phyloP scores from a whole-genome alignment of 2,329 filamentous ascomycete genomes.

The Colletotrichum sp. region DNA sequence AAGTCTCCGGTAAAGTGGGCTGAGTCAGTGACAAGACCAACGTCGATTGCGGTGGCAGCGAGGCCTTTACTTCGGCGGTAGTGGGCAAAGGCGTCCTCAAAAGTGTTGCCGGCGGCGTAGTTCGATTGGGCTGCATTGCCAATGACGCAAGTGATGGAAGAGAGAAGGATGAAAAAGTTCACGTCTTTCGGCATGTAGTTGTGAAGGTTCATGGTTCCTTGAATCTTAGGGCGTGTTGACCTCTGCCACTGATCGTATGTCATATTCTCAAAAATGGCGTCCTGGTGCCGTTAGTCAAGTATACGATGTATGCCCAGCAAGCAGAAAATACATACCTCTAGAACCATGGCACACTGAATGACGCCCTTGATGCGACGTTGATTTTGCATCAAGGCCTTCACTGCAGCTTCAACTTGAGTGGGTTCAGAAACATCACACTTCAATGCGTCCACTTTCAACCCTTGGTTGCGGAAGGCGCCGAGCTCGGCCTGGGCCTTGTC shows the following conservation, averaged over 20 bases:
- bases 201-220: slow-evolving; percentile 33
- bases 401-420: neutral
- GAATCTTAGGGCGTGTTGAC: slow-evolving; percentile 34
- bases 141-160: slow-evolving; percentile 38
- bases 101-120: slow-evolving; percentile 41
- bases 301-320: accelerated
- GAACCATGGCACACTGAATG: slow-evolving; percentile 52
- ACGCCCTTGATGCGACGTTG: slow-evolving; percentile 41
- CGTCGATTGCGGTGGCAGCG: slow-evolving; percentile 25
- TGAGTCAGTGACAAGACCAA: slow-evolving; percentile 16
- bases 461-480: neutral
- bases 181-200: slow-evolving; percentile 26
- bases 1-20: slow-evolving; percentile 1
- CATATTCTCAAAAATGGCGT: slow-evolving; percentile 39
- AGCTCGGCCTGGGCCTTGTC: neutral
- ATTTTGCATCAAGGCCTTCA: neutral
- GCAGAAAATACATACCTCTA: slow-evolving; percentile 21
- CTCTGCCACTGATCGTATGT: slow-evolving; percentile 35
- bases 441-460: neutral
- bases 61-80: slow-evolving; percentile 21
- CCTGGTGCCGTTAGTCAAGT: neutral
- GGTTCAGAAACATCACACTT: neutral
- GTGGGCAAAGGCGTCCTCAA: slow-evolving; percentile 33
- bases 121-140: slow-evolving; percentile 42
- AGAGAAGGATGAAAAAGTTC: slow-evolving; percentile 44